Percentiles rank a stretch among this genome's conserved stretches.
phyloP scores from a whole-genome alignment of 495 filamentous ascomycete genomes.

The Annulohypoxylon moriforme region DNA sequence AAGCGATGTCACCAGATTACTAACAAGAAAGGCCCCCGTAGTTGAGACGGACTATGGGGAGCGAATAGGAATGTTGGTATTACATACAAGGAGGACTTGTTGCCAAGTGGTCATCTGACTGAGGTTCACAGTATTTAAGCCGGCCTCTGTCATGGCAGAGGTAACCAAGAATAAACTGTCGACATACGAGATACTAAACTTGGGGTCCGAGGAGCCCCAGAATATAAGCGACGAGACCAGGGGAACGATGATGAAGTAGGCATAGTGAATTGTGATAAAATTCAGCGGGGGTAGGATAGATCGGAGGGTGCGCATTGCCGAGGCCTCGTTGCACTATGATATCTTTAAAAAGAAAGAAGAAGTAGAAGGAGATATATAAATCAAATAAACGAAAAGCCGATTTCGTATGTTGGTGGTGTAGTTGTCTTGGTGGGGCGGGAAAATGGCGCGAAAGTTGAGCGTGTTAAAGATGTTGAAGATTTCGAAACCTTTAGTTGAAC shows the following conservation, averaged over 20 bases:
- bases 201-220: constrained; percentile 71
- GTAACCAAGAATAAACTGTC: constrained; percentile 82
- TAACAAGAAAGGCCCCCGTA: neutral
- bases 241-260: constrained; percentile 77
- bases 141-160: constrained; percentile 84
- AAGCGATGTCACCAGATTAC: neutral
- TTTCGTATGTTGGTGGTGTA: neutral
- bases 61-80: neutral
- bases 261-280: constrained; percentile 78
- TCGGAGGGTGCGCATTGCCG: constrained; percentile 39
- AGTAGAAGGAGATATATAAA: neutral
- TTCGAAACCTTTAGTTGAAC: constrained; percentile 3
- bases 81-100: constrained; percentile 68
- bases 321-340: constrained; percentile 24
- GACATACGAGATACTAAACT: constrained; percentile 72
- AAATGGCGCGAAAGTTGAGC: neutral
- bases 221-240: constrained; percentile 78
- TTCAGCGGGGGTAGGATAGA: constrained; percentile 68
- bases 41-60: neutral
- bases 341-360: neutral
- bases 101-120: constrained; percentile 82
- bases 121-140: constrained; percentile 74
- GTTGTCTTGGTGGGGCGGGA: constrained; percentile 7
- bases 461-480: neutral
- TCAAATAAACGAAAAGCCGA: neutral